phyloP scores from a whole-genome alignment of 495 filamentous ascomycete genomes.

The Darksidea phi region DNA sequence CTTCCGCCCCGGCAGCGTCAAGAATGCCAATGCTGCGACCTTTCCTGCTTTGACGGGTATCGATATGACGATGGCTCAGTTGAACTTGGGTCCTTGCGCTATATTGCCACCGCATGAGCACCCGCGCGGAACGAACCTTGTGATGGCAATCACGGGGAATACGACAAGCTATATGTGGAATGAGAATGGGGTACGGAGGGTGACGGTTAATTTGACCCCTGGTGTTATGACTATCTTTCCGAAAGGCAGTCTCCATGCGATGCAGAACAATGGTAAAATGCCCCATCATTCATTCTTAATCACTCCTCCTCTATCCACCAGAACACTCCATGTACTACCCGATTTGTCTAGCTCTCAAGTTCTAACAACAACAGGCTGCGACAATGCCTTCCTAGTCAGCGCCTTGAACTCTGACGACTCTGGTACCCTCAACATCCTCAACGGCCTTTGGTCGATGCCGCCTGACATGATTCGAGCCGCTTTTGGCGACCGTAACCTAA shows the following conservation, averaged over 20 bases:
- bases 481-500: conserved; percentile 32
- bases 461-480: conserved; percentile 39
- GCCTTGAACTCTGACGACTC: conserved; percentile 43
- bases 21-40: conserved; percentile 47
- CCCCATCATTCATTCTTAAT: not conserved
- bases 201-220: conserved; percentile 41
- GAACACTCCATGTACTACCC: too few relatives aligned
- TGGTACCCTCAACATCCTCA: conserved; percentile 43
- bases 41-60: conserved; percentile 43
- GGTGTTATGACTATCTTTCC: conserved; percentile 54
- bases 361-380: conserved; percentile 44
- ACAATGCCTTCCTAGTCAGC: conserved; percentile 42
- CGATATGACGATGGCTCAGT: conserved; percentile 41
- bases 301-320: too few relatives aligned
- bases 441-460: conserved; percentile 39
- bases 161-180: conserved; percentile 49
- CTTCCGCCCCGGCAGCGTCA: conserved; percentile 42
- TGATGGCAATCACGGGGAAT: conserved; percentile 45
- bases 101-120: conserved; percentile 51
- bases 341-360: too few relatives aligned
- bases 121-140: conserved; percentile 49
- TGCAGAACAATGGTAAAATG: conserved; percentile 49
- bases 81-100: conserved; percentile 49
- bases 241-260: conserved; percentile 49
- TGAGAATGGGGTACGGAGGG: conserved; percentile 44